Evolutionary conservation across 139 green algal genomes (phyloP).

Genomic region (Desmodesmus armatus): DNA sequence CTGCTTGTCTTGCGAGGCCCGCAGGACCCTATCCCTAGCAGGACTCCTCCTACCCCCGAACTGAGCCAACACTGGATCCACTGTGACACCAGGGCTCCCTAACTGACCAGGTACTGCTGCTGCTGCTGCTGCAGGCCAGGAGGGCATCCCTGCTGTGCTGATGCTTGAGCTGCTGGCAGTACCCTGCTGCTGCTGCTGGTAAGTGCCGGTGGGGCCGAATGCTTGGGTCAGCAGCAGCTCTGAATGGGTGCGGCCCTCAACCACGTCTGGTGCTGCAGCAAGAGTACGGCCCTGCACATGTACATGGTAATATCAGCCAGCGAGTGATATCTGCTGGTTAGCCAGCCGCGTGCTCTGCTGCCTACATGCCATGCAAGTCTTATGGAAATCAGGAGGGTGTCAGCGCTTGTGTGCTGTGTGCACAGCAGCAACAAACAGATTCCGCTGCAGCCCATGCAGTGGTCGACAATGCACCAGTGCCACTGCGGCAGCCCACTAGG

Average conservation of each 20-base stretch:
- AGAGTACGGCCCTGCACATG: conserved; percentile 53
- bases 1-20: conserved; percentile 11
- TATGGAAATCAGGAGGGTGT: too few species aligned
- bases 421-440: too few species aligned
- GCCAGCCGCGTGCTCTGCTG: neutral
- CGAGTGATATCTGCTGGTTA: neutral
- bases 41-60: neutral
- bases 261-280: neutral
- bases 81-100: neutral
- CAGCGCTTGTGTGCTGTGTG: too few species aligned
- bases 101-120: neutral
- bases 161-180: neutral
- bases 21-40: neutral
- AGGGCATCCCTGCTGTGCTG: neutral
- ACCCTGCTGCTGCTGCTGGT: conserved; percentile 26
- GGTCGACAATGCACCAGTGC: too few species aligned
- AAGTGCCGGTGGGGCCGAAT: neutral
- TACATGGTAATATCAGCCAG: conserved; percentile 59
- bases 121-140: neutral
- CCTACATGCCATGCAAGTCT: too few species aligned
- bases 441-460: too few species aligned
- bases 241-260: conserved; percentile 2
- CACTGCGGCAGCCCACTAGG: too few species aligned
- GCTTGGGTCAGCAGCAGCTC: conserved; percentile 12
- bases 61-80: neutral